Evolutionary conservation across 345 rosid species (phyloP).

Genomic region (Gossypium raimondii): DNA sequence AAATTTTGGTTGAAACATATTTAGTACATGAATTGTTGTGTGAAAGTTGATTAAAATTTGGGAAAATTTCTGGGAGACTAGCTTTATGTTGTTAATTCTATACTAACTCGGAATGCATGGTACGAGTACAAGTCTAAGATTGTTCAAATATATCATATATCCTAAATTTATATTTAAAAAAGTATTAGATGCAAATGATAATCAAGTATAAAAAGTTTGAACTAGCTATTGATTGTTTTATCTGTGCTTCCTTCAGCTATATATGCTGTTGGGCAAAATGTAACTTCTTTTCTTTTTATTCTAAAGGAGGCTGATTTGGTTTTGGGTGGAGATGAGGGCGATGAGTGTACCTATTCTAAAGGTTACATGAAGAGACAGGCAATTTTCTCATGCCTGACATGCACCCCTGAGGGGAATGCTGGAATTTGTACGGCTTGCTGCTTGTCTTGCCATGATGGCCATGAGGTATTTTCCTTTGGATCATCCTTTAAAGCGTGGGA

Average conservation of each 20-base stretch:
- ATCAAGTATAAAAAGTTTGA: background rate
- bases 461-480: constrained; percentile 53
- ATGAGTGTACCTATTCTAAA: constrained; percentile 78
- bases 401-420: constrained; percentile 83
- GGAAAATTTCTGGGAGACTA: background rate
- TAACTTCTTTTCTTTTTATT: background rate
- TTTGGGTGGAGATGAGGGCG: constrained; percentile 97
- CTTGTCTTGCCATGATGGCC: constrained; percentile 92
- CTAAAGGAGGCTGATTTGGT: constrained; percentile 86
- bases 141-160: background rate
- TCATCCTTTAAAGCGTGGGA: background rate
- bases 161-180: background rate
- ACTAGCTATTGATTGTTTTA: constrained; percentile 2
- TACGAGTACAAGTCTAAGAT: background rate
- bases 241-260: constrained; percentile 26
- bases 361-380: constrained; percentile 95
- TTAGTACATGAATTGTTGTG: background rate
- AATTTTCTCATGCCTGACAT: constrained; percentile 89
- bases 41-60: background rate
- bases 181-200: background rate
- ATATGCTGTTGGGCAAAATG: background rate
- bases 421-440: constrained; percentile 97
- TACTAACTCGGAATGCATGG: background rate
- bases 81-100: background rate
- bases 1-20: background rate